These are phyloP conservation scores for Penicillium cosmopolitanum DNA, from an alignment of 495 filamentous ascomycete species.

Conservation along the genomic window DNA sequence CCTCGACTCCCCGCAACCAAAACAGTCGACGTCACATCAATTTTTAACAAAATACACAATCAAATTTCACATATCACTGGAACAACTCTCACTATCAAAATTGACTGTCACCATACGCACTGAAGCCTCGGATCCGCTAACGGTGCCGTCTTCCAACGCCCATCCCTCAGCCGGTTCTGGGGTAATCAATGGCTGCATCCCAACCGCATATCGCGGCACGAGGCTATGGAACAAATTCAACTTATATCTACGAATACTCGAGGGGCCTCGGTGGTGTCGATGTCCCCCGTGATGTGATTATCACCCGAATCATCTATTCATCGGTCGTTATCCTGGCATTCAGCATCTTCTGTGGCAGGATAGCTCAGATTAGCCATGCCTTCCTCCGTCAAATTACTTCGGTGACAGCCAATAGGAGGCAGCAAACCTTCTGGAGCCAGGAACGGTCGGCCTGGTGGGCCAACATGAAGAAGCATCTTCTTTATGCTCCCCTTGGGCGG, in stretches of 20 bases:
- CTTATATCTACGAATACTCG: conserved; percentile 50
- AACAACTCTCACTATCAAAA: too few relatives aligned
- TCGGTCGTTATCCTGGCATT: conserved; percentile 54
- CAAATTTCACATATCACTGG: background rate
- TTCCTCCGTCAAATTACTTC: conserved; percentile 74
- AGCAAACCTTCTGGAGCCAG: conserved; percentile 64
- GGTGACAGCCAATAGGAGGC: conserved; percentile 50
- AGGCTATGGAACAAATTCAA: conserved; percentile 40
- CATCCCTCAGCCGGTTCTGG: conserved; percentile 16
- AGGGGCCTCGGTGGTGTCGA: conserved; percentile 48
- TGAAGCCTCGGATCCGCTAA: background rate
- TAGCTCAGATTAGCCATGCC: conserved; percentile 64
- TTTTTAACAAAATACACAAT: background rate
- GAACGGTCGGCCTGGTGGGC: conserved; percentile 69
- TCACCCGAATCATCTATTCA: conserved; percentile 47
- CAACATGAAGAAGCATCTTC: conserved; percentile 75
- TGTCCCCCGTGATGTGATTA: conserved; percentile 46
- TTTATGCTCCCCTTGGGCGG: conserved; percentile 79
- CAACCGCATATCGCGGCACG: conserved; percentile 35
- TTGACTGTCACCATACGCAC: background rate
- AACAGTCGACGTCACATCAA: background rate
- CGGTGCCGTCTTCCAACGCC: background rate
- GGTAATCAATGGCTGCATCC: conserved; percentile 41
- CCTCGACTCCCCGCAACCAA: conserved; percentile 8
- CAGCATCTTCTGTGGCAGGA: conserved; percentile 57